A percentile compares a stretch with the other conserved stretches of the same genome.
These are phyloP conservation scores for Phaeodactylum tricornutum DNA, from an alignment of 108 stramenopile genomes.

Conservation along the genomic window DNA sequence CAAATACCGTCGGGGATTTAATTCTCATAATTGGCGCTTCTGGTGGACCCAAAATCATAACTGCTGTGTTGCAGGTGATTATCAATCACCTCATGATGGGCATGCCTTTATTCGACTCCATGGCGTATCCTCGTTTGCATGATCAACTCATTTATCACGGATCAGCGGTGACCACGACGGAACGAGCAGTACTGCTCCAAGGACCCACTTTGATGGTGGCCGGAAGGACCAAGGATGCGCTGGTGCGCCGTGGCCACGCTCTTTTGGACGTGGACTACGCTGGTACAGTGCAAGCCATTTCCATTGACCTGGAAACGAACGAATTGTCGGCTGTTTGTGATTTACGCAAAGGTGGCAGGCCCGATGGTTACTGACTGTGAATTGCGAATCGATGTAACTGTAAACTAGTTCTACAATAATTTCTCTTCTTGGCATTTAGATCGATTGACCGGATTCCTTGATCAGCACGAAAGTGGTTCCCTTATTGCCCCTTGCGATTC, in stretches of 20 bases:
- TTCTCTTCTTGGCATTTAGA: too few relatives aligned
- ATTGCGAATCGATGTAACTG: too few relatives aligned
- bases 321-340: conserved; percentile 52
- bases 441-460: conserved; percentile 31
- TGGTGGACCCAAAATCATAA: conserved; percentile 83
- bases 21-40: conserved; percentile 48
- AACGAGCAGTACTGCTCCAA: conserved; percentile 16
- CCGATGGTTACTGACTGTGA: conserved; percentile 62
- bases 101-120: conserved; percentile 48
- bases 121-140: conserved; percentile 58
- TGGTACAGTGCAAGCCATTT: conserved; percentile 61
- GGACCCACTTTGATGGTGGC: conserved; percentile 33
- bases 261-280: conserved; percentile 43
- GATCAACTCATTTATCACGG: conserved; percentile 70
- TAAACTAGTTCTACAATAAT: too few relatives aligned
- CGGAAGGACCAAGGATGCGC: conserved; percentile 28
- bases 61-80: conserved; percentile 55
- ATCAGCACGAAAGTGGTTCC: conserved; percentile 79
- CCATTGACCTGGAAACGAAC: conserved; percentile 48
- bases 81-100: conserved; percentile 49
- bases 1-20: conserved; percentile 21
- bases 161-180: conserved; percentile 24
- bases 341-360: conserved; percentile 63
- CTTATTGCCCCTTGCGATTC: conserved; percentile 79
- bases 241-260: conserved; percentile 34